Evolutionary conservation across 2,329 filamentous ascomycete species (phyloP).

Genomic region (Exophiala mesophila): DNA sequence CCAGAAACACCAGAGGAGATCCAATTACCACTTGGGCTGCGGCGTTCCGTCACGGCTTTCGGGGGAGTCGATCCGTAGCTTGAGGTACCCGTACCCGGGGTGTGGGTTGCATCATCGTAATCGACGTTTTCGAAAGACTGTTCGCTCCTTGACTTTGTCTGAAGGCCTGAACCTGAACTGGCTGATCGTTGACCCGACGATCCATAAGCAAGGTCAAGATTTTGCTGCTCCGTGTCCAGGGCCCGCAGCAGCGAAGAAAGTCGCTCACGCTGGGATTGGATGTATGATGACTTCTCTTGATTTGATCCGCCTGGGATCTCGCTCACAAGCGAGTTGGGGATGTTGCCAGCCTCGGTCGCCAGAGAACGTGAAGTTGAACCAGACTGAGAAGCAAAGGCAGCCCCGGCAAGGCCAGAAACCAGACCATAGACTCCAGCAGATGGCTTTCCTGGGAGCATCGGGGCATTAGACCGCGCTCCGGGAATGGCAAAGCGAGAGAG

Average conservation of each 20-base stretch:
- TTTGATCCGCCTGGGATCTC: slow-evolving; percentile 50
- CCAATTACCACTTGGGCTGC: slow-evolving; percentile 24
- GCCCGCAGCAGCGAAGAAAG: slow-evolving; percentile 69
- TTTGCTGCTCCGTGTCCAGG: slow-evolving; percentile 71
- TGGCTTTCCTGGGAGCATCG: slow-evolving; percentile 26
- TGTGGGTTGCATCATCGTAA: slow-evolving; percentile 60
- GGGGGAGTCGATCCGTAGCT: slow-evolving; percentile 8
- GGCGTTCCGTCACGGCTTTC: slow-evolving; percentile 9
- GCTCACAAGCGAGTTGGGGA: slow-evolving; percentile 61
- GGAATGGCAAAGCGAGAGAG: slow-evolving; percentile 85
- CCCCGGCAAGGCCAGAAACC: slow-evolving; percentile 66
- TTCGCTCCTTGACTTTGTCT: slow-evolving; percentile 71
- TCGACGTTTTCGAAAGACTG: slow-evolving; percentile 87
- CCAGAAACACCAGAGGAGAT: slow-evolving; percentile 18
- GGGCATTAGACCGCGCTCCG: slow-evolving; percentile 54
- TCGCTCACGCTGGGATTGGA: slow-evolving; percentile 72
- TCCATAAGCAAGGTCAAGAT: slow-evolving; percentile 47
- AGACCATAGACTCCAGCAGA: slow-evolving; percentile 70
- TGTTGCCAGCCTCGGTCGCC: slow-evolving; percentile 16
- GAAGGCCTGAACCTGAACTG: slow-evolving; percentile 21
- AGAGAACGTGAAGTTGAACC: slow-evolving; percentile 18
- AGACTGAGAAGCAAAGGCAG: slow-evolving; percentile 40
- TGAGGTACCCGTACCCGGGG: slow-evolving; percentile 9
- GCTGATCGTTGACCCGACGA: slow-evolving; percentile 24
- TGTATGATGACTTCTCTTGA: slow-evolving; percentile 67